Base-by-base conservation (phyloP, 331 rosid species). In the Quercus phellos region DNA sequence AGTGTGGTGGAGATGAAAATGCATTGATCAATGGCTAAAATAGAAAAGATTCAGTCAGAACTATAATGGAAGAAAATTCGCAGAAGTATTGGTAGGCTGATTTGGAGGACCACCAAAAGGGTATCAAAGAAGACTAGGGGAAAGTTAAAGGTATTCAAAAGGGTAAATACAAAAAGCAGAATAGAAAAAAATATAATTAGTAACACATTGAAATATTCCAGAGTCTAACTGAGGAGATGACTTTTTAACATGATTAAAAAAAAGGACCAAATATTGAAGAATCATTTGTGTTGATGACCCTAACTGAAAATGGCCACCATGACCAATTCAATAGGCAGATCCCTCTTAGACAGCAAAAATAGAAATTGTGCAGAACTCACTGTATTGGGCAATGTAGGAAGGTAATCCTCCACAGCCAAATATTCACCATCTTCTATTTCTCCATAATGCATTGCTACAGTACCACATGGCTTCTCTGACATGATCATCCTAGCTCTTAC, bases 381-480 rank as follows among this genome's bases (percentile, higher is more conserved):
- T 77, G 98, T 85, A 77, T 91, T 95, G 30, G 99, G 92, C 87
- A 95, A 87, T 2, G 94, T 90, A 34, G 93, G 97, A 81, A 95
- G 97, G 83, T 83, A 61, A 71, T 91, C 97, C 88, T 95, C 96
- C 0, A 78, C 83, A 53, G 88, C 79, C 53, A 86, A 27, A 75
- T 84, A 89, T 64, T 89, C 90, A 67, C 4, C 53, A 21, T 77
- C 94, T 2, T 90, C 94, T 34, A 85, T 73, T 30, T 95, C 96
- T 59, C 97, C 98, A 34, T 82, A 88, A 80, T 80, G 82, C 90
- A 93, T 82, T 80, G 93, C 96, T 59, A 95, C 98, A 13, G 94
- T 93, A 76, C 99, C 97, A 67, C 83, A 88, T 77, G 93, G 93
- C 89, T 87, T 95, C 87, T 95, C 97, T 61, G 92, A 85, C 91